Conservation (phyloP, 768 basidiomycete genomes). For the Tricholoma hemisulphureum region DNA sequence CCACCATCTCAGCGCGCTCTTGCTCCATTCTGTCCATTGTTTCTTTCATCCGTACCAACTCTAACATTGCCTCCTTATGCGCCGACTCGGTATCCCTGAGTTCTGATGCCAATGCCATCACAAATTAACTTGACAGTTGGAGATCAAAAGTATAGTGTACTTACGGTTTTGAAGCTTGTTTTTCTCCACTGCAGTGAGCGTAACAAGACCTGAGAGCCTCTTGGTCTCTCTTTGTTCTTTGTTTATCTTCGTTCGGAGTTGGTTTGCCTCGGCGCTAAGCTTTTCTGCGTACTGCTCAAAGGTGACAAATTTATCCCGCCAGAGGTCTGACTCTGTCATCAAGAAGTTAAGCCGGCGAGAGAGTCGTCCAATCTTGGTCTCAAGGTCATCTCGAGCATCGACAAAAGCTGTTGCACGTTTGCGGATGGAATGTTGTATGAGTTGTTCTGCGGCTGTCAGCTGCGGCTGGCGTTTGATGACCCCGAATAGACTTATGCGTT, state of each 20-base stretch:
- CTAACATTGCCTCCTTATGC: slow-evolving; percentile 75
- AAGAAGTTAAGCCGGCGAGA: slow-evolving; percentile 85
- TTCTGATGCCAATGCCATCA: slow-evolving; percentile 43
- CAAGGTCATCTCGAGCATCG: slow-evolving; percentile 89
- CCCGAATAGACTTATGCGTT: slow-evolving; percentile 79
- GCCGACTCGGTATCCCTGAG: slow-evolving; percentile 79
- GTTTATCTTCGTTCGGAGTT: slow-evolving; percentile 83
- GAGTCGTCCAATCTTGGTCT: slow-evolving; percentile 88
- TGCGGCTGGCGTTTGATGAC: slow-evolving; percentile 66
- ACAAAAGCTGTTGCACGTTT: slow-evolving; percentile 94
- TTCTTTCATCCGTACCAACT: slow-evolving; percentile 79
- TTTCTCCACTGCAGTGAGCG: slow-evolving; percentile 76
- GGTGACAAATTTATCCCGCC: slow-evolving; percentile 91
- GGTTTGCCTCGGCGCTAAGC: slow-evolving; percentile 80
- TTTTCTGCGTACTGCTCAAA: slow-evolving; percentile 95
- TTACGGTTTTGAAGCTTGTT: slow-evolving; percentile 72
- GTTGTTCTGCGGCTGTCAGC: slow-evolving; percentile 77
- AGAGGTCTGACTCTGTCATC: slow-evolving; percentile 87
- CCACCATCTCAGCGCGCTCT: slow-evolving; percentile 86
- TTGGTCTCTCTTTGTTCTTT: slow-evolving; percentile 89
- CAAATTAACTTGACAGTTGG: not conserved
- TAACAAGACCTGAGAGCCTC: slow-evolving; percentile 75
- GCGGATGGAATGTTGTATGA: slow-evolving; percentile 84
- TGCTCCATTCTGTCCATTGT: slow-evolving; percentile 87
- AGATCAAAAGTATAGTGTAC: slow-evolving; percentile 27